Evolutionary conservation across 2,329 filamentous ascomycete genomes (phyloP), one percentile per base, ranked within the genome.

Genomic region (Verticillium isaacii): DNA sequence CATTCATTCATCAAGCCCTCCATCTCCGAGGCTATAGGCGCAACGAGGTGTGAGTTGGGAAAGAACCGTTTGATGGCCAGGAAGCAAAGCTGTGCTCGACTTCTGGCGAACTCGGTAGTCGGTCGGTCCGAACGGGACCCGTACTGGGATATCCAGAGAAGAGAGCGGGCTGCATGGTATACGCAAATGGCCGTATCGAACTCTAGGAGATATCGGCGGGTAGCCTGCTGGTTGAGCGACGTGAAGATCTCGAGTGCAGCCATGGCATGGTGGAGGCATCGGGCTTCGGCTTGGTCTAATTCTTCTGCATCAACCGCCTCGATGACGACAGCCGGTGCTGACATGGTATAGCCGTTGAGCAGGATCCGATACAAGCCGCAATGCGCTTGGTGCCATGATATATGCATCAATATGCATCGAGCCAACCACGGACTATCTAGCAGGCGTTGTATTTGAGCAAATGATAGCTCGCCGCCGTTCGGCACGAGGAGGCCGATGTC

Each of bases 311-410:
- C 7, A 66, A 67, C 11, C 75, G 64, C 1, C 70, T 66, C 1
- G 65, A 67, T 1, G 63, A 59, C 34, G 2, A 39, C 1, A 1
- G 37, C 62, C 0, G 75, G 76, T 0, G 77, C 74, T 0, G 76
- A 72, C 52, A 79, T 77, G 8, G 71, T 73, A 57, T 76, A 80
- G 15, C 72, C 75, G 1, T 71, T 70, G 9, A 80, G 65, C 5
- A 79, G 73, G 17, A 78, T 70, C 1, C 78, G 75, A 60, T 78
- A 78, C 3, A 80, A 62, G 56, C 80, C 78, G 64, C 76, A 78
- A 61, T 79, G 72, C 36, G 72, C 75, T 57, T 79, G 76, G 25
- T 78, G 75, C 69, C 73, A 79, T 32, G 64, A 63, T 15, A 68
- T 32, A 9, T 63, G 60, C 32, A 62, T 55, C 8, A 60, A n/a